Evolutionary conservation across 768 basidiomycete species (phyloP), one percentile per base, ranked within the genome.

Genomic region (Boletales sp.): DNA sequence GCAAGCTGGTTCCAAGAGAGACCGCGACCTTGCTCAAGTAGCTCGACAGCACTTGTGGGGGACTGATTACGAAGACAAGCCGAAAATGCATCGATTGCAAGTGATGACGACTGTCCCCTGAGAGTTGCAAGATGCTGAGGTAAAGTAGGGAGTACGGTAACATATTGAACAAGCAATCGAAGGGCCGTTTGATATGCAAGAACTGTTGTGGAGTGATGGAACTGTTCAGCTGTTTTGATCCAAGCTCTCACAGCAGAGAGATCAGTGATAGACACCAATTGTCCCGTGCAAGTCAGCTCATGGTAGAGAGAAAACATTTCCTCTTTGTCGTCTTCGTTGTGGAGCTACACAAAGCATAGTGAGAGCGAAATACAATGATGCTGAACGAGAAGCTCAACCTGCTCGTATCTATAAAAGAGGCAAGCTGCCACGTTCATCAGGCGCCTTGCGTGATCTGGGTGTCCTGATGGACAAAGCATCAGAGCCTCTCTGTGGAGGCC

Each of bases 1-100:
- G 40, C 35, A 34, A 56, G 24, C 35, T 54, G 45, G 3, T 54
- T 47, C 61, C 61, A 62, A n/a, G 42, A 24, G 24, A 24, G 24
- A 24, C 24, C 5, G 24, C 24, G 24, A 24, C 24, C 24, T 24
- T 24, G 24, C 24, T 24, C 24, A 24, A 24, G 24, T 5, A 24
- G 5, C 24, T 3, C 24, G 24, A 24, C 24, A 24, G 57, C 60
- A 15, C 39, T 45, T 12, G 59, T 51, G 59, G 61, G 34, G n/a
- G n/a, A n/a, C n/a, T n/a, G n/a, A n/a, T n/a, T n/a, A n/a, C n/a
- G n/a, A n/a, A n/a, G n/a, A n/a, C 51, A 53, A 30, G 40, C 40
- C 11, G 54, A 46, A 21, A 50, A 47, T 10, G 51, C 54, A 43
- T 55, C 54, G 10, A 35, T 29, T 18, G 40, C 45, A 18, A 55